A percentile compares a stretch with the other conserved stretches of the same genome.
These are phyloP conservation scores for Cladorrhinum samala DNA, from an alignment of 495 filamentous ascomycete genomes.

Conservation along the genomic window DNA sequence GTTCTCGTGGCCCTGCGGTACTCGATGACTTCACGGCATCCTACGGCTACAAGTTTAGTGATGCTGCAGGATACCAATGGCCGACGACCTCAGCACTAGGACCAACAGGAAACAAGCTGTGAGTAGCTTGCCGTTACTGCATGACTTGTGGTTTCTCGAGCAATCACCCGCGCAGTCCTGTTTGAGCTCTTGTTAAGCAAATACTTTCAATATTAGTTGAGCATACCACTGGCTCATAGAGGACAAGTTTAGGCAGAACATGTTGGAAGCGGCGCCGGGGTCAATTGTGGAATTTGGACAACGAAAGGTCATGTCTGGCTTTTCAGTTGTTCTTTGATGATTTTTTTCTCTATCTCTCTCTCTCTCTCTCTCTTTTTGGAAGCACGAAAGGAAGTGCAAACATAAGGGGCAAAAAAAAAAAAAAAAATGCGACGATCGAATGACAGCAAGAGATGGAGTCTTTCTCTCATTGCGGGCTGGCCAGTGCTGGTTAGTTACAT, in stretches of 20 bases:
- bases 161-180: background rate
- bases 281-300: background rate
- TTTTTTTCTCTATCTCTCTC: background rate
- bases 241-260: background rate
- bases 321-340: background rate
- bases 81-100: constrained; percentile 56
- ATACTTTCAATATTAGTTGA: constrained; percentile 16
- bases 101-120: constrained; percentile 61
- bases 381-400: background rate
- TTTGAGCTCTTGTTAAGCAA: constrained; percentile 20
- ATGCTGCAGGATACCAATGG: constrained; percentile 95
- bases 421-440: background rate
- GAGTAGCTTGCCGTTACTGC: constrained; percentile 27
- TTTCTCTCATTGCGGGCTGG: background rate
- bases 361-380: no score
- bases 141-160: constrained; percentile 8
- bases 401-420: constrained; percentile 1
- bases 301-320: background rate
- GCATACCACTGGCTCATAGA: no score
- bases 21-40: constrained; percentile 97
- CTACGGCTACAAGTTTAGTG: constrained; percentile 98
- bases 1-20: constrained; percentile 92
- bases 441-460: background rate
- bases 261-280: background rate
- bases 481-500: no score